Conservation (phyloP, 164 flowering plant genomes). For the Kalanchoe fedtschenkoi region DNA sequence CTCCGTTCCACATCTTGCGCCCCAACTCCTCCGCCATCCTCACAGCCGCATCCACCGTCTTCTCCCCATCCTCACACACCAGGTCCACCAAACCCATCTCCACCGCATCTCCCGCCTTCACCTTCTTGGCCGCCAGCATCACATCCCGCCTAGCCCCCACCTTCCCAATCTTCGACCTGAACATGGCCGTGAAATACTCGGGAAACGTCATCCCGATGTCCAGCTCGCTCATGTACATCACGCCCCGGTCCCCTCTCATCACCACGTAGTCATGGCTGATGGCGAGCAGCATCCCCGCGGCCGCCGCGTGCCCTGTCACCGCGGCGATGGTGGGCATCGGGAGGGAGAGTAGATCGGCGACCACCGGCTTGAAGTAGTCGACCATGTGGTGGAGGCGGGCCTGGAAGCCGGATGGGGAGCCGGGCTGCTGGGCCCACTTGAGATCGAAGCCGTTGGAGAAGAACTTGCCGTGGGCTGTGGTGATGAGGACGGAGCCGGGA, state of each 20-base stretch:
- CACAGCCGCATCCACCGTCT: constrained; percentile 47
- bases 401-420: constrained; percentile 7
- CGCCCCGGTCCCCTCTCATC: constrained; percentile 64
- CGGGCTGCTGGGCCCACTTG: constrained; percentile 33
- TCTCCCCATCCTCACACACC: constrained; percentile 35
- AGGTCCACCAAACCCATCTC: constrained; percentile 41
- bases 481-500: constrained; percentile 39
- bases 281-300: constrained; percentile 63
- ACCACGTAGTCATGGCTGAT: constrained; percentile 63
- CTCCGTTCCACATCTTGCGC: constrained; percentile 49
- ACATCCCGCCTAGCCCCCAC: constrained; percentile 42
- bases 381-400: constrained; percentile 21
- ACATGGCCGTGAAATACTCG: constrained; percentile 20
- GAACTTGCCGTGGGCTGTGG: constrained; percentile 67
- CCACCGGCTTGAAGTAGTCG: constrained; percentile 18
- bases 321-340: constrained; percentile 90
- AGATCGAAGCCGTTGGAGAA: constrained; percentile 85
- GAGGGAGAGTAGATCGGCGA: constrained; percentile 46
- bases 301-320: constrained; percentile 75
- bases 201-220: constrained; percentile 41
- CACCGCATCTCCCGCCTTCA: constrained; percentile 42
- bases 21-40: constrained; percentile 40
- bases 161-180: constrained; percentile 39
- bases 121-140: constrained; percentile 35
- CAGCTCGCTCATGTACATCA: constrained; percentile 83